Base-by-base conservation (phyloP, 106 monocot species). In the Dioscorea dumetorum region DNA sequence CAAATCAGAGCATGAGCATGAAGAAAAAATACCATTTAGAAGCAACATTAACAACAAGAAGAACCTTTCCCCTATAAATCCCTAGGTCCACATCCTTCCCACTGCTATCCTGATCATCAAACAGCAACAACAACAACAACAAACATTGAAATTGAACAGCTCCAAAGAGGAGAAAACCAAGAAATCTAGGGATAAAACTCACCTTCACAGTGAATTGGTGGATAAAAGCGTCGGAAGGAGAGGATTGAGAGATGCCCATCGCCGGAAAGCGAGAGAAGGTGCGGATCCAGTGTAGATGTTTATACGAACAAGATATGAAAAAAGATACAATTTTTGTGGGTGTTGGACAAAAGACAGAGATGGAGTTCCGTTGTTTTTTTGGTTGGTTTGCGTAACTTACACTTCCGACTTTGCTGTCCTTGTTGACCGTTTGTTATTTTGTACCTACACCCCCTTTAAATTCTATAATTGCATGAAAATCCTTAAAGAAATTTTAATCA, bases 191-290 rank as follows among this genome's bases (percentile, higher is more conserved):
- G 33, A 16, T 33, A 63, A 2, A 5, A 0, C n/a, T 52, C 59
- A 86, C 93, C 63, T 86, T 93, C 72, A 86, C 88, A 11, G 85
- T 83, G 80, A 93, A 93, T 74, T 93, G 65, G 48, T 88, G 85
- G 64, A 93, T 81, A 20, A 85, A 85, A 21, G 58, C 74, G 73
- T 81, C 81, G 16, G 31, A 50, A 3, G 74, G 74, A 3, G 75
- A 62, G 8, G 93, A 93, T 50, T 71, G 76, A 33, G 79, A 81
- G 23, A 57, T 56, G 4, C 93, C 93, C 93, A 88, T 88, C 62
- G 63, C 51, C 35, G 41, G 41, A 41, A 41, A 6, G 41, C 41
- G 41, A 0, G 41, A 41, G 41, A 41, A 8, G 41, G 6, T 41
- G 6, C 0, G 10, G 41, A 41, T 8, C 41, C 41, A 41, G 28